Percentiles rank a stretch among this genome's conserved stretches.
Evolutionary conservation across 805 yeast genomes (phyloP).

Genomic region (Blastobotrys terrestris): DNA sequence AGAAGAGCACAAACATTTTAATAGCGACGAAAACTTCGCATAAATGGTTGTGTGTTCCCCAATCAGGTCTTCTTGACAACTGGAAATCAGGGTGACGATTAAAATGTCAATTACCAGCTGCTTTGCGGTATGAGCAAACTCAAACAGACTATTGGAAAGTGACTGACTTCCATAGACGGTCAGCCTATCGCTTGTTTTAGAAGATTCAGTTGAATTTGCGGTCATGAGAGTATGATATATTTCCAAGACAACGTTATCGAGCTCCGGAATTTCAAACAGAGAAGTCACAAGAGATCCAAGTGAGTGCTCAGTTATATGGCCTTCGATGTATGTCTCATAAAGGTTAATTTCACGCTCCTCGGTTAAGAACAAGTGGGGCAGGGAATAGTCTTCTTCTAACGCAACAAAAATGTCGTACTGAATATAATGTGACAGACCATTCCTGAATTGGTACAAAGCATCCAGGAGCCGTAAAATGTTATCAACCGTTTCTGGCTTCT

Average conservation of each 20-base stretch:
- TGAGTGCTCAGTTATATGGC: conserved; percentile 9
- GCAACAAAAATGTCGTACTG: conserved; percentile 31
- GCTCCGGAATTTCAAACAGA: conserved; percentile 9
- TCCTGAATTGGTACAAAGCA: conserved; percentile 36
- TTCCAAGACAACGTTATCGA: conserved; percentile 8
- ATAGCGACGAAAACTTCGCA: conserved; percentile 1
- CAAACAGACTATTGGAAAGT: conserved; percentile 4
- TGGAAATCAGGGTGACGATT: conserved; percentile 4
- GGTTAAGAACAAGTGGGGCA: conserved; percentile 12
- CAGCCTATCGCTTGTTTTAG: not conserved
- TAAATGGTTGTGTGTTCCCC: conserved; percentile 5
- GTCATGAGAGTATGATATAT: not conserved
- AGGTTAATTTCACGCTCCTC: conserved; percentile 19
- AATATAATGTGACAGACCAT: conserved; percentile 35
- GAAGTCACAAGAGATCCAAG: conserved; percentile 13
- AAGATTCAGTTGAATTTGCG: not conserved
- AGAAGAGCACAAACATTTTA: conserved; percentile 1
- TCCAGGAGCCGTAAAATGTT: conserved; percentile 27
- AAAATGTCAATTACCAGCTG: conserved; percentile 1
- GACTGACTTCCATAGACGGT: conserved; percentile 4
- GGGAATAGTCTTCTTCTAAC: conserved; percentile 31
- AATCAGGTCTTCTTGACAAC: conserved; percentile 6
- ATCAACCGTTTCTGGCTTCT: conserved; percentile 27
- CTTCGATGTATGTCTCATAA: conserved; percentile 11
- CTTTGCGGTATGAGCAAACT: conserved; percentile 2